Conservation (phyloP, 1,139 yeast genomes). For the Yamadazyma sp. region DNA sequence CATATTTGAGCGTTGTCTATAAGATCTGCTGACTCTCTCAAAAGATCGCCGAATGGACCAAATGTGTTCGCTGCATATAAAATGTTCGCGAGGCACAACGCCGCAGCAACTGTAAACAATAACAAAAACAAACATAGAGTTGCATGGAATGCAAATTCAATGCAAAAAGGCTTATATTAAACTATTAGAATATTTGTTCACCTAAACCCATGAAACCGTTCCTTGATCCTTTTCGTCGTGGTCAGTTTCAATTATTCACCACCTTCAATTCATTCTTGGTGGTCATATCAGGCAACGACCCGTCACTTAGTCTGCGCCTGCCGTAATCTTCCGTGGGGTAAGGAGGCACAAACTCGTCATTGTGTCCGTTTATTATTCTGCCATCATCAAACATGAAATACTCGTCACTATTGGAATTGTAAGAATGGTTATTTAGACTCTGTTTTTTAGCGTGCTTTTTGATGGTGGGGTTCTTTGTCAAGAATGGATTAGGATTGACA, state of each 20-base stretch:
- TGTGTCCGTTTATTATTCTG: conserved; percentile 10
- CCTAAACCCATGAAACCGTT: neutral
- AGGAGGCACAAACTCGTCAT: conserved; percentile 14
- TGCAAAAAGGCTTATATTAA: conserved; percentile 1
- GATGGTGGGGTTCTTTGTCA: conserved; percentile 16
- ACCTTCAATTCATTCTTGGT: conserved; percentile 49
- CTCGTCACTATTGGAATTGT: conserved; percentile 27
- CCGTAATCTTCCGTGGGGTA: conserved; percentile 33
- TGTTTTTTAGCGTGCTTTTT: conserved; percentile 17
- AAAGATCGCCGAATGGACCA: too few relatives aligned
- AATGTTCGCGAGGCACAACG: neutral
- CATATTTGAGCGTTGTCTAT: too few relatives aligned
- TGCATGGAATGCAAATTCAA: neutral
- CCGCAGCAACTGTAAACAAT: neutral
- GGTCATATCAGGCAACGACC: conserved; percentile 67
- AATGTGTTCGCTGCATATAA: too few relatives aligned
- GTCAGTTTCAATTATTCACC: conserved; percentile 33
- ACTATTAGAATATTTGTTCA: neutral
- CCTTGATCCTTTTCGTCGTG: neutral
- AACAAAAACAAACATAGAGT: neutral
- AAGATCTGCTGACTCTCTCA: too few relatives aligned
- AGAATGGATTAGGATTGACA: conserved; percentile 23
- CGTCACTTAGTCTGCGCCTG: conserved; percentile 61
- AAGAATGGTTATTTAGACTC: conserved; percentile 24
- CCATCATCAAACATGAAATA: conserved; percentile 21